phyloP scores from a whole-genome alignment of 371 early-diverging fungal genomes.

The Parasitella parasitica region DNA sequence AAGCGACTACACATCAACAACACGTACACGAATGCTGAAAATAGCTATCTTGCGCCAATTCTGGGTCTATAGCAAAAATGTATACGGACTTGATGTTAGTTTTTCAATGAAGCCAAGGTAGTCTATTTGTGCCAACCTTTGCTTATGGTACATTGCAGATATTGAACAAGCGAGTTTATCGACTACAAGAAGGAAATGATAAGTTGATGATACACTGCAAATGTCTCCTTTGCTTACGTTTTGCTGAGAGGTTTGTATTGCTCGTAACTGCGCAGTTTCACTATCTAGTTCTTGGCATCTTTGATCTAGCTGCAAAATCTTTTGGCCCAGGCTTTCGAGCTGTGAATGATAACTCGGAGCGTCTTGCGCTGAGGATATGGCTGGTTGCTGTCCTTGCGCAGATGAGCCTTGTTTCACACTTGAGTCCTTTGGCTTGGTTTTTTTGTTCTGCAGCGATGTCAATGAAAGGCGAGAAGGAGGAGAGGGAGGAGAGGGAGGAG shows the following conservation, averaged over 20 bases:
- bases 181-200: background rate
- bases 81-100: too few relatives aligned
- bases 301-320: background rate
- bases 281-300: background rate
- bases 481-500: background rate
- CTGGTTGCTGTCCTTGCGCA: background rate
- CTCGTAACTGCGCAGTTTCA: background rate
- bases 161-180: background rate
- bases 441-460: background rate
- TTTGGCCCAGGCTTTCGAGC: background rate
- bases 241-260: background rate
- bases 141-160: background rate
- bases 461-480: background rate
- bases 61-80: background rate
- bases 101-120: too few relatives aligned
- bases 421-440: background rate
- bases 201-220: background rate
- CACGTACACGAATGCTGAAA: background rate
- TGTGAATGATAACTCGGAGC: background rate
- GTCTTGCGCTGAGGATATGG: background rate
- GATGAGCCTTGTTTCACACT: background rate
- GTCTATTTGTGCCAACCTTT: background rate
- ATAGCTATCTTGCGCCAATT: background rate
- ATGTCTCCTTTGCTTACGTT: background rate
- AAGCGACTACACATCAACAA: too few relatives aligned